Conservation (phyloP, 495 filamentous ascomycete species). For the Venustampulla echinocandica region DNA sequence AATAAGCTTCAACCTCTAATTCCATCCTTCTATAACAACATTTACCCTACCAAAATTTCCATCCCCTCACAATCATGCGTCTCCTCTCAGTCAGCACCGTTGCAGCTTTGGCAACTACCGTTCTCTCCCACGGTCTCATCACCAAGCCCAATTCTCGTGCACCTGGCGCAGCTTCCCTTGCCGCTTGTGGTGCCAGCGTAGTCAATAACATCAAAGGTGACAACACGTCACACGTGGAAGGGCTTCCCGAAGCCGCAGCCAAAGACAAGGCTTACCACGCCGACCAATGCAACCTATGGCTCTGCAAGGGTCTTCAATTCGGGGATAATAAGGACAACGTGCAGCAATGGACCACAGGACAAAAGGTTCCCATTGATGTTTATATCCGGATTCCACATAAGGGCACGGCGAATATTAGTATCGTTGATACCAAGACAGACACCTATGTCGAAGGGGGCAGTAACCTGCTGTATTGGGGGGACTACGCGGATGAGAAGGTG, state of each 20-base stretch:
- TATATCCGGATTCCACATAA: slow-evolving; percentile 53
- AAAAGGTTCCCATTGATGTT: slow-evolving; percentile 5
- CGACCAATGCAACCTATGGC: slow-evolving; percentile 39
- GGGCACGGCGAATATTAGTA: slow-evolving; percentile 59
- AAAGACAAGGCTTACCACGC: slow-evolving; percentile 33
- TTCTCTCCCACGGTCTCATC: slow-evolving; percentile 45
- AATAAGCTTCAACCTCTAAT: too few relatives aligned
- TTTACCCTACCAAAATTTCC: too few relatives aligned
- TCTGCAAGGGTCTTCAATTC: slow-evolving; percentile 54
- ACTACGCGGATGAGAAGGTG: slow-evolving; percentile 41
- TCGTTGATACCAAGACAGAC: slow-evolving; percentile 53
- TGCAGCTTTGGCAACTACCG: slow-evolving; percentile 27
- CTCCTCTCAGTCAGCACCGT: neutral
- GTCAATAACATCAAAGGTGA: slow-evolving; percentile 37
- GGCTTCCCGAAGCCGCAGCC: slow-evolving; percentile 40
- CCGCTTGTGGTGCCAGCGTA: slow-evolving; percentile 43
- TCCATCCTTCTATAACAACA: too few relatives aligned
- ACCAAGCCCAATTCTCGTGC: slow-evolving; percentile 38
- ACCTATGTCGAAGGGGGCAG: slow-evolving; percentile 38
- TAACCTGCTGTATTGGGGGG: slow-evolving; percentile 46
- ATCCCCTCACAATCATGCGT: too few relatives aligned
- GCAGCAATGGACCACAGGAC: slow-evolving; percentile 8
- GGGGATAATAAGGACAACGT: slow-evolving; percentile 32
- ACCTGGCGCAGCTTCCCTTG: slow-evolving; percentile 40
- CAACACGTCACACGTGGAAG: slow-evolving; percentile 50